Evolutionary conservation across 225 moss, liverwort and hornwort species (phyloP), one percentile per base, ranked within the genome.

Genomic region (Pseudoscleropodium purum): DNA sequence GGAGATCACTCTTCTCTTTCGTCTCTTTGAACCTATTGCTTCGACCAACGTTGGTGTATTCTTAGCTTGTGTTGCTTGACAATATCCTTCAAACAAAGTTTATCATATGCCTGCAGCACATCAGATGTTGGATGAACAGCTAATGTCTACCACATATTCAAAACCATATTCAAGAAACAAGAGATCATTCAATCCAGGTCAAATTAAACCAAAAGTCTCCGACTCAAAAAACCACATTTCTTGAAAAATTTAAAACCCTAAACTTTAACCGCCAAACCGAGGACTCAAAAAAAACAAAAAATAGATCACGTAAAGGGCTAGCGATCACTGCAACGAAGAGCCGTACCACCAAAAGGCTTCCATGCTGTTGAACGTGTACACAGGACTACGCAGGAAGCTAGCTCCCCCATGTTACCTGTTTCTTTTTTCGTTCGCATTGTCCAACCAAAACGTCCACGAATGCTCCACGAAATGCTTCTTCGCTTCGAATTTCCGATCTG

Each of bases 401-500:
- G 88, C 94, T 95, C 51, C 95, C 97, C 97, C 96, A 97, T 7
- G 94, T 89, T 37, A 92, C 95, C 91, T 94, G 94, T 88, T 94
- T 96, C 51, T 95, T 89, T 96, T 97, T 18, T 95, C 95, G 75
- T 95, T 95, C 37, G 93, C 95, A 87, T 96, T 96, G 83, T 97
- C 97, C 33, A 95, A 96, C 96, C 96, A 96, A 79, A 97, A 97
- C 63, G 96, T 97, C 97, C 96, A 96, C 6, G 91, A 92, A 79
- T 95, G 92, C 89, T 97, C 93, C 90, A 97, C 80, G 5, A 93
- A 85, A 52, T 97, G 97, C 79, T 91, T 95, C 91, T 93, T 90
- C n/a, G 37, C 74, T 76, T 80, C 79, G 25, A 93, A 10, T 39
- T 74, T 70, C 72, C 78, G 70, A 49, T 83, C 7, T 33, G n/a